Evolutionary conservation across 805 yeast genomes (phyloP).

Genomic region (Priceomyces fermenticarens): DNA sequence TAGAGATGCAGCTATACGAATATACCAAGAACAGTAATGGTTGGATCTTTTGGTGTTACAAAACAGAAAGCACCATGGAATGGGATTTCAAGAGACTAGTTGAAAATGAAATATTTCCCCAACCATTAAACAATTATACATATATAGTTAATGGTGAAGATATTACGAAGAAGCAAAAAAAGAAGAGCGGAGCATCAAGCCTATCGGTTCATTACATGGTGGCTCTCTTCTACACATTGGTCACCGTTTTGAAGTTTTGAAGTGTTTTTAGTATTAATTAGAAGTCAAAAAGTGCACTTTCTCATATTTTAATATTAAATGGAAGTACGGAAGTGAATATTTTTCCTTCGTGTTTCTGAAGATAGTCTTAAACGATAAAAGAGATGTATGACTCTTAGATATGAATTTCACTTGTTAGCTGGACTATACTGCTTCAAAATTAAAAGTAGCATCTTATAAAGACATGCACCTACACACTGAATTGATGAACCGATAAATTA

Average conservation of each 20-base stretch:
- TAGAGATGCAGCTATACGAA: constrained; percentile 60
- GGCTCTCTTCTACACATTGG: not conserved
- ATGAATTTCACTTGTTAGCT: no score
- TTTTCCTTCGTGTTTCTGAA: no score
- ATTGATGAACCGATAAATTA: no score
- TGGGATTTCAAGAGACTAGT: constrained; percentile 62
- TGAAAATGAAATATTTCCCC: constrained; percentile 54
- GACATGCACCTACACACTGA: no score
- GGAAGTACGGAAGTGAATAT: no score
- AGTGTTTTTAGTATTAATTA: not conserved
- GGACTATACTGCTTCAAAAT: no score
- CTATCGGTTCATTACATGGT: not conserved
- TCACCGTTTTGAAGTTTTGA: not conserved
- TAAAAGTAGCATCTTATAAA: no score
- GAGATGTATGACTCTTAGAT: no score
- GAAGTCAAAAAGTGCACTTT: no score
- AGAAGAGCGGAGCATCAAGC: constrained; percentile 1
- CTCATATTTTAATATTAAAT: no score
- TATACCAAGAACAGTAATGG: constrained; percentile 47
- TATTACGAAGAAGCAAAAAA: constrained; percentile 13
- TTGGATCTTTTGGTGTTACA: constrained; percentile 71
- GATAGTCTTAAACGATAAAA: no score
- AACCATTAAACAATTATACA: constrained; percentile 45
- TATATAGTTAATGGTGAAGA: constrained; percentile 34
- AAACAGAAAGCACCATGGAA: constrained; percentile 62